These are phyloP conservation scores for Leccinum uliginosum DNA, from an alignment of 768 basidiomycete genomes.

Conservation along the genomic window DNA sequence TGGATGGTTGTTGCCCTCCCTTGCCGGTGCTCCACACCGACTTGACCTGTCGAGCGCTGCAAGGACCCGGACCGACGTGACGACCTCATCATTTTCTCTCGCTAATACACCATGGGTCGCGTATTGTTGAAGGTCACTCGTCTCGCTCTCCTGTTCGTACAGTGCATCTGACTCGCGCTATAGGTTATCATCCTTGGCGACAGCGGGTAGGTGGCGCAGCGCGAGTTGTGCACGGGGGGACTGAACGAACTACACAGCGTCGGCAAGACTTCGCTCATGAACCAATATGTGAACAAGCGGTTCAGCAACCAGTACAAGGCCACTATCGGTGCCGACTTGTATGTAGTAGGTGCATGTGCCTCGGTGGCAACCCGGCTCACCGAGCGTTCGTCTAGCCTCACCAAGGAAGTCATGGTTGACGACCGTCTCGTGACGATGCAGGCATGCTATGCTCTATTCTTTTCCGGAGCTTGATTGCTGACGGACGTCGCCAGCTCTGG, in stretches of 20 bases:
- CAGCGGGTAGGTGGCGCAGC: slow-evolving; percentile 64
- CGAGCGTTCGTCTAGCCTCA: slow-evolving; percentile 53
- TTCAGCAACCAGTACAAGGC: slow-evolving; percentile 99
- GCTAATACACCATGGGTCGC: slow-evolving; percentile 59
- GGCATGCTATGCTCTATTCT: slow-evolving; percentile 42
- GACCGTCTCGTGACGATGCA: slow-evolving; percentile 99
- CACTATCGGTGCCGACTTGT: slow-evolving; percentile 97
- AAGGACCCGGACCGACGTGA: slow-evolving; percentile 8
- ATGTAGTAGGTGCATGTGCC: slow-evolving; percentile 43
- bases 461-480: background rate
- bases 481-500: slow-evolving; percentile 70
- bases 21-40: slow-evolving; percentile 22
- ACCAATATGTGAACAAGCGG: slow-evolving; percentile 99
- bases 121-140: slow-evolving; percentile 73
- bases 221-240: background rate
- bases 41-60: slow-evolving; percentile 4
- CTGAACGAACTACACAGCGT: slow-evolving; percentile 49
- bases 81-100: background rate
- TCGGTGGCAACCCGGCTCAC: slow-evolving; percentile 1
- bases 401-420: slow-evolving; percentile 98
- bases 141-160: background rate
- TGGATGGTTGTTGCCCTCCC: slow-evolving; percentile 7
- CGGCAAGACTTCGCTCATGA: slow-evolving; percentile 99
- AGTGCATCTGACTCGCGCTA: slow-evolving; percentile 7
- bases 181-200: slow-evolving; percentile 99